Conservation (phyloP, 805 yeast species). For the Schwanniomyces yamadae region DNA sequence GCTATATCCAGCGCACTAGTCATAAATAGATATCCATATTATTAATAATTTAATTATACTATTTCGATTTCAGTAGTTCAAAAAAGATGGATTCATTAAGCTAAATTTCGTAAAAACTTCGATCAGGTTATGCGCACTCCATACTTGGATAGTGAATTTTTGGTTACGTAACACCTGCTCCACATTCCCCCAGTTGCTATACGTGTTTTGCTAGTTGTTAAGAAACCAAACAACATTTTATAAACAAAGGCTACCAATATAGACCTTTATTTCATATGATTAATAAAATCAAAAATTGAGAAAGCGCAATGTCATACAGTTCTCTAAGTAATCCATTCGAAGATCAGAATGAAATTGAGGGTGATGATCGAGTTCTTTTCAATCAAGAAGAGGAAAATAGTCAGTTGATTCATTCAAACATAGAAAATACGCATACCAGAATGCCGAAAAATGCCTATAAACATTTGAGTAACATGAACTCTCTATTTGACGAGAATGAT, state of each 20-base stretch:
- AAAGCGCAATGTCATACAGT: not conserved
- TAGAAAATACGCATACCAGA: slow-evolving; percentile 4
- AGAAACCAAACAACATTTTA: no score
- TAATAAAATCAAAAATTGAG: no score
- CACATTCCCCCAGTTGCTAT: not conserved
- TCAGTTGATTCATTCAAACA: not conserved
- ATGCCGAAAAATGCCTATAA: not conserved
- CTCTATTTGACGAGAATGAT: no score
- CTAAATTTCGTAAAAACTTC: no score
- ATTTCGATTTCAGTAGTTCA: no score
- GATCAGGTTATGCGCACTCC: no score
- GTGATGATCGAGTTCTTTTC: slow-evolving; percentile 3
- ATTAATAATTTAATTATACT: not conserved
- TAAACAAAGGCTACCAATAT: no score
- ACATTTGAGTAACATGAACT: slow-evolving; percentile 5
- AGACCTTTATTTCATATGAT: no score
- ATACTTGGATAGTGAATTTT: no score
- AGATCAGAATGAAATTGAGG: slow-evolving; percentile 1
- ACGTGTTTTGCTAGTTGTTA: no score
- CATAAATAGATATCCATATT: slow-evolving; percentile 1
- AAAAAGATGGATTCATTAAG: no score
- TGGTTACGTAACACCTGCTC: slow-evolving; percentile 4
- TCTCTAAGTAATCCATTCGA: slow-evolving; percentile 6
- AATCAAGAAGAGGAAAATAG: slow-evolving; percentile 4
- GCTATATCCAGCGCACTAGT: slow-evolving; percentile 38